A percentile compares a stretch with the other conserved stretches of the same genome.
Evolutionary conservation across 2,329 filamentous ascomycete species (phyloP).

Genomic region (Pseudogymnoascus sp.): DNA sequence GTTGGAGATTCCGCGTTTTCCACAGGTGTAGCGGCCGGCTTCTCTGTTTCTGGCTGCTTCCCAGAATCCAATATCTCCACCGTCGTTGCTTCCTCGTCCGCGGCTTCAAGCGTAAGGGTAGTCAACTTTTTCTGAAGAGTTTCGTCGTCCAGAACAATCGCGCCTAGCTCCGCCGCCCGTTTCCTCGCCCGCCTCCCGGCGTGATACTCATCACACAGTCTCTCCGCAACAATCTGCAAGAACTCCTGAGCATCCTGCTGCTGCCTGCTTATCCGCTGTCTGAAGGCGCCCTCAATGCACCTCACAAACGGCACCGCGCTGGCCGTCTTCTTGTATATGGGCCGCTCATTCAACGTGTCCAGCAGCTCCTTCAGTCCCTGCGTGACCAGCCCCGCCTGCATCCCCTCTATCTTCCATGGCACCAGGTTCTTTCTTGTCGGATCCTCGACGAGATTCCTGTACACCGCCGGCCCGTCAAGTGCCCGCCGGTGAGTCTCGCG

Average conservation of each 20-base stretch:
- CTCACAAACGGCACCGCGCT: constrained; percentile 77
- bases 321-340: constrained; percentile 89
- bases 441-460: constrained; percentile 51
- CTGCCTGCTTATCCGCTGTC: constrained; percentile 81
- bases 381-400: constrained; percentile 79
- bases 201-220: constrained; percentile 88
- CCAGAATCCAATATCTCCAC: constrained; percentile 5
- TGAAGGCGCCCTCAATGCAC: constrained; percentile 77
- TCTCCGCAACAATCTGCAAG: constrained; percentile 83
- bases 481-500: constrained; percentile 77
- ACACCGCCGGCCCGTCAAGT: constrained; percentile 70
- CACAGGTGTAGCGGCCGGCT: background rate
- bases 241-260: constrained; percentile 99
- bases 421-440: constrained; percentile 38
- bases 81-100: constrained; percentile 2
- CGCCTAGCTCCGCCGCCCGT: constrained; percentile 32
- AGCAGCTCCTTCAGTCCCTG: constrained; percentile 85
- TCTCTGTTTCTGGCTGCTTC: background rate
- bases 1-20: background rate
- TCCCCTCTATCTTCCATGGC: constrained; percentile 53
- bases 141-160: background rate
- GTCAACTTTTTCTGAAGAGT: constrained; percentile 1
- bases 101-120: background rate
- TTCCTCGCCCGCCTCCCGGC: constrained; percentile 67
- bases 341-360: constrained; percentile 85